Evolutionary conservation across 352 stramenopile genomes (phyloP), one percentile per base, ranked within the genome.

Genomic region (Phytopythium litorale): DNA sequence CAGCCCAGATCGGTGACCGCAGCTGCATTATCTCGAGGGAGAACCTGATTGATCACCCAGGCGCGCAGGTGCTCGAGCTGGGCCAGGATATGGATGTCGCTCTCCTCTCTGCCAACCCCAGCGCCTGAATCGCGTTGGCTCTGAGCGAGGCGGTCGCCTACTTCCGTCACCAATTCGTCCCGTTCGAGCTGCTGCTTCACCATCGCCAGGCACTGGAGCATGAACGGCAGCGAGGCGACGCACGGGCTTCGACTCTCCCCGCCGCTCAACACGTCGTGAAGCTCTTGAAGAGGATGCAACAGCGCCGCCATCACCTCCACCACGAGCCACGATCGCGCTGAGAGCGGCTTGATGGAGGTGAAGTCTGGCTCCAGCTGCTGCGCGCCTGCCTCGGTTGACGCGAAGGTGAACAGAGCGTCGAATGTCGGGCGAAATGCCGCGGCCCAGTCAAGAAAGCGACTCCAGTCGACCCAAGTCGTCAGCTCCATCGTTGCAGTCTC

Each of bases 261-360:
- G 51, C 63, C 64, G 3, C 56, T 58, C 18, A 78, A 58, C 15
- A 88, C 73, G 45, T 73, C 62, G 18, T 70, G 56, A 11, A 86
- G 64, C 56, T 88, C 78, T 40, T 74, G 54, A 8, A 88, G 67
- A 5, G 76, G 72, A 13, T 64, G 70, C 28, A 80, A 68, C 16
- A 88, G 38, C 25, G 78, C 38, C 11, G 81, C 23, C 11, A 82
- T 51, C 15, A 63, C 76, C 60, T 88, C 78, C 0, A 68, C 62
- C 16, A 88, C 61, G 52, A 68, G 73, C 70, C 70, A 78, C 56
- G 60, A 62, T 11, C 51, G 58, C 7, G 50, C 18, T 11, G 56
- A 61, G 3, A 63, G 69, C 55, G n/a, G 25, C 21, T 37, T 35
- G n/a, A 6, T 6, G 35, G 53, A 58, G 33, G n/a, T 7, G 30